phyloP scores from a whole-genome alignment of 768 basidiomycete genomes.

The Jaapia argillacea region DNA sequence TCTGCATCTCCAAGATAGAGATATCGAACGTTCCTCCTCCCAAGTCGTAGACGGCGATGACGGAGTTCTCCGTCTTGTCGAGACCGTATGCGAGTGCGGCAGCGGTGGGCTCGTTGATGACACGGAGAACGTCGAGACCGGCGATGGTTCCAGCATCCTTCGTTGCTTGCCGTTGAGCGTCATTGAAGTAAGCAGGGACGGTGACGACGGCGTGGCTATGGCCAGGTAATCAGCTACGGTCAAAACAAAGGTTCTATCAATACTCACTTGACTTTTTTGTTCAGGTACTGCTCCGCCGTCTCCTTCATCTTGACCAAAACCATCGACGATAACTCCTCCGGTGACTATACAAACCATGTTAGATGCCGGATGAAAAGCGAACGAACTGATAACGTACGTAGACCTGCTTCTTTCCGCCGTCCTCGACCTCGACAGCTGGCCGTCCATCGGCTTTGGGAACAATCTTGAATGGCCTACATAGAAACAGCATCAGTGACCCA shows the following conservation, averaged over 20 bases:
- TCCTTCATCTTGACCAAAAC: slow-evolving; percentile 90
- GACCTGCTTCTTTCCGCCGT: slow-evolving; percentile 72
- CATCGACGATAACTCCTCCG: slow-evolving; percentile 84
- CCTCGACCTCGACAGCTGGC: slow-evolving; percentile 79
- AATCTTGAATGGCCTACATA: slow-evolving; percentile 82
- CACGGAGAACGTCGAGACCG: slow-evolving; percentile 93
- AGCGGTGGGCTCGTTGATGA: slow-evolving; percentile 98
- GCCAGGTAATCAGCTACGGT: slow-evolving; percentile 5
- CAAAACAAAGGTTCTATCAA: slow-evolving; percentile 13
- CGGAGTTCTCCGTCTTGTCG: slow-evolving; percentile 67
- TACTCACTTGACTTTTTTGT: slow-evolving; percentile 92
- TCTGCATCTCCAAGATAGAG: slow-evolving; percentile 98
- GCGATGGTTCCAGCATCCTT: slow-evolving; percentile 98
- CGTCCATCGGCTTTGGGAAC: slow-evolving; percentile 62
- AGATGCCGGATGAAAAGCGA: not conserved
- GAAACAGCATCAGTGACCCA: slow-evolving; percentile 25
- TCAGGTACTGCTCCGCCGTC: slow-evolving; percentile 88
- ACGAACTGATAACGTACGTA: slow-evolving; percentile 40
- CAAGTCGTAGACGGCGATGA: slow-evolving; percentile 97
- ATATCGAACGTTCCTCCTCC: slow-evolving; percentile 99
- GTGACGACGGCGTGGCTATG: slow-evolving; percentile 81
- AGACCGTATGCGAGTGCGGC: slow-evolving; percentile 98
- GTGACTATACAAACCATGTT: no score
- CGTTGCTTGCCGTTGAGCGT: slow-evolving; percentile 97
- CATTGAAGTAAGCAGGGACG: slow-evolving; percentile 98